These are phyloP conservation scores for Pythium dissotocum DNA, from an alignment of 352 stramenopile species.

Conservation along the genomic window DNA sequence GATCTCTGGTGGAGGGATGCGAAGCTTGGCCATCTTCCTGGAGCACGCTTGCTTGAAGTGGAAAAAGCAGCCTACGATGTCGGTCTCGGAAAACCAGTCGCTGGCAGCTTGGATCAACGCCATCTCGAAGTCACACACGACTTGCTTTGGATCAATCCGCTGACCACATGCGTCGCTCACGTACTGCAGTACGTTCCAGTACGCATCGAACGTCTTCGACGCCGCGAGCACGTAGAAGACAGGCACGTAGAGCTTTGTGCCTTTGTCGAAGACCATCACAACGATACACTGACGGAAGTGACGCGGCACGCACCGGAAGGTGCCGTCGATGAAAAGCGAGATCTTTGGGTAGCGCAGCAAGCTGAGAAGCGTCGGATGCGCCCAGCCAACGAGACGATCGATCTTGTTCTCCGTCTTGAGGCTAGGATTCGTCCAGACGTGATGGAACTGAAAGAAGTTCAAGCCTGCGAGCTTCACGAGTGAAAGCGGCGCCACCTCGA, in stretches of 20 bases:
- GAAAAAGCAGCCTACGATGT: too few relatives aligned
- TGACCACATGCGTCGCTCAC: conserved; percentile 1
- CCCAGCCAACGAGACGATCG: conserved; percentile 24
- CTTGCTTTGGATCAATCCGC: conserved; percentile 7
- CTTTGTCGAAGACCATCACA: conserved; percentile 28
- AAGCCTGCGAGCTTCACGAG: conserved; percentile 6
- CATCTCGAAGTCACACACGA: conserved; percentile 27
- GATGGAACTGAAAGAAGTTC: conserved; percentile 32
- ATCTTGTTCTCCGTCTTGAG: conserved; percentile 8
- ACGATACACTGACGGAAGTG: conserved; percentile 25
- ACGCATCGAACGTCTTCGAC: conserved; percentile 22
- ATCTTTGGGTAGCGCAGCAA: conserved; percentile 19
- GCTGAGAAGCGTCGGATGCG: conserved; percentile 20
- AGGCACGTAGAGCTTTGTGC: conserved; percentile 15
- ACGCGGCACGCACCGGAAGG: conserved; percentile 20
- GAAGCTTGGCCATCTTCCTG: too few relatives aligned
- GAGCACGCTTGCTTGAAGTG: too few relatives aligned
- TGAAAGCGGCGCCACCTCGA: conserved; percentile 19
- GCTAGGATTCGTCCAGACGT: conserved; percentile 16
- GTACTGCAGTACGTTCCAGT: conserved; percentile 27
- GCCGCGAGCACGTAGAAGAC: conserved; percentile 28
- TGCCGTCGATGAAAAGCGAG: conserved; percentile 30
- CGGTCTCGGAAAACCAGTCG: too few relatives aligned
- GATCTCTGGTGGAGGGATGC: too few relatives aligned
- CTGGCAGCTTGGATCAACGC: too few relatives aligned